A percentile compares a stretch with the other conserved stretches of the same genome.
Conservation (phyloP, 768 basidiomycete genomes). For the Lentinula detonsa region DNA sequence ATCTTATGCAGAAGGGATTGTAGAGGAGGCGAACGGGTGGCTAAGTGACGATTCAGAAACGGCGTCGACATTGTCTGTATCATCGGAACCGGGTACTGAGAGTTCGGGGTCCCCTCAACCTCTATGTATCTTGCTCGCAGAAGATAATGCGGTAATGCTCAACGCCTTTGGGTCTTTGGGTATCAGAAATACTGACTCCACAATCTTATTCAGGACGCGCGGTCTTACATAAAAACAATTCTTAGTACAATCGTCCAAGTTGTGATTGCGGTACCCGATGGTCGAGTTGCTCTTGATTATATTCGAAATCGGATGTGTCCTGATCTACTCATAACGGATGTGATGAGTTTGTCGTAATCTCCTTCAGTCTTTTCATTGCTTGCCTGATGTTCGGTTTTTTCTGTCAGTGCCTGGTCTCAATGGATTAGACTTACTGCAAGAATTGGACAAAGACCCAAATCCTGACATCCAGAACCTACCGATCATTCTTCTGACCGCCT, state of each 20-base stretch:
- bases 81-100: background rate
- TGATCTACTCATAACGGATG: constrained; percentile 4
- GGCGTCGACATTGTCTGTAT: background rate
- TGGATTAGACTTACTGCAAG: background rate
- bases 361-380: background rate
- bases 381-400: background rate
- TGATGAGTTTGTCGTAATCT: constrained; percentile 1
- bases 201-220: background rate
- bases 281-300: constrained; percentile 5
- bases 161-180: background rate
- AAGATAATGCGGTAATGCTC: constrained; percentile 1
- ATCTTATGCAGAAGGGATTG: constrained; percentile 2
- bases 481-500: background rate
- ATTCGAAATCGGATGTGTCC: background rate
- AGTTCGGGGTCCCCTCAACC: background rate
- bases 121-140: constrained; percentile 1
- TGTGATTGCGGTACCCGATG: constrained; percentile 2
- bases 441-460: background rate
- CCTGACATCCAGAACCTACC: background rate
- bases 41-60: constrained; percentile 7
- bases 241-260: background rate
- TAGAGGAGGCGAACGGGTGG: constrained; percentile 5
- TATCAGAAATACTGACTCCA: background rate
- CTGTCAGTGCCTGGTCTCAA: constrained; percentile 2
- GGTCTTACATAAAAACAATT: constrained; percentile 6